Percentiles rank a stretch among this genome's conserved stretches.
Evolutionary conservation across 2,329 filamentous ascomycete species (phyloP).

Genomic region (Thielaviopsis euricoi): DNA sequence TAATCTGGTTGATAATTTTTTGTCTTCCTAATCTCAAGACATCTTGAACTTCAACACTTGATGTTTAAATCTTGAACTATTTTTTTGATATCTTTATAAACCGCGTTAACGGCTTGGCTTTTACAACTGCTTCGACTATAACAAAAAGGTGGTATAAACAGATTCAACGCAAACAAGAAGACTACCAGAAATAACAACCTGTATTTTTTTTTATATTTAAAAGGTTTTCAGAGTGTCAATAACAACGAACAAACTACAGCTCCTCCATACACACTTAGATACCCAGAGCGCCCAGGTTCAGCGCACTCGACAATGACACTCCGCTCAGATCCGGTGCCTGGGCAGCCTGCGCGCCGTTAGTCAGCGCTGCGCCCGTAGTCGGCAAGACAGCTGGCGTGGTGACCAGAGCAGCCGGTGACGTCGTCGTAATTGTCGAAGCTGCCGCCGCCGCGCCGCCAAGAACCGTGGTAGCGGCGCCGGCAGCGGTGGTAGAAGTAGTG

Average conservation of each 20-base stretch:
- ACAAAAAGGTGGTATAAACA: too few relatives aligned
- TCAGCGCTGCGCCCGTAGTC: conserved; percentile 12
- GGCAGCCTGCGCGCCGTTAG: not conserved
- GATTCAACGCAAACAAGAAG: too few relatives aligned
- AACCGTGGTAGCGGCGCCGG: conserved; percentile 12
- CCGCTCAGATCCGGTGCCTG: conserved; percentile 23
- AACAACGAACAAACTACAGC: not conserved
- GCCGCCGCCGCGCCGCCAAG: conserved; percentile 4
- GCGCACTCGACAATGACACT: conserved; percentile 24
- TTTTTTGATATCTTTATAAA: too few relatives aligned
- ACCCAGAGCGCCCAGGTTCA: conserved; percentile 28
- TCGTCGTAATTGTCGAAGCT: conserved; percentile 10
- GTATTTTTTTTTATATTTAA: too few relatives aligned
- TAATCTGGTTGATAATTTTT: too few relatives aligned
- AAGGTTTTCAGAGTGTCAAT: too few relatives aligned
- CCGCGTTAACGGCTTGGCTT: too few relatives aligned
- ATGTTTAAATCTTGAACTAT: too few relatives aligned
- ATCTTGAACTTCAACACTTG: too few relatives aligned
- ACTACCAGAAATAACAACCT: too few relatives aligned
- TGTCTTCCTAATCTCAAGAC: too few relatives aligned
- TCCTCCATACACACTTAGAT: not conserved
- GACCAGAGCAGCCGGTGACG: conserved; percentile 15
- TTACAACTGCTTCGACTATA: too few relatives aligned
- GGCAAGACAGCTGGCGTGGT: conserved; percentile 8
- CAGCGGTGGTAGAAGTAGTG: conserved; percentile 1